Evolutionary conservation across 2,329 filamentous ascomycete species (phyloP).

Genomic region (Knufia fluminis): DNA sequence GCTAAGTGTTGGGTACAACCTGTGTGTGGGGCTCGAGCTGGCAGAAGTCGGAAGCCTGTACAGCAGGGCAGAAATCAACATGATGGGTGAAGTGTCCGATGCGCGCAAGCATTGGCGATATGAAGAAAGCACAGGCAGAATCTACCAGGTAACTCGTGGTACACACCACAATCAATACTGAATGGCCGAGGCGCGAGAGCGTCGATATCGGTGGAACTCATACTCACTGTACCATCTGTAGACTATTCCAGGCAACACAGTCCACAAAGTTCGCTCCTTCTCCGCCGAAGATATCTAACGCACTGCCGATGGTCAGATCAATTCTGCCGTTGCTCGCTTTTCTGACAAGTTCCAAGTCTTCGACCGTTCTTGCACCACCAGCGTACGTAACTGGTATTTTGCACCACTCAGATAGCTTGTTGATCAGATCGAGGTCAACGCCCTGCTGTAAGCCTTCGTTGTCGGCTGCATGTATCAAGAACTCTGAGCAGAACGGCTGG

Average conservation of each 20-base stretch:
- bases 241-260: conserved; percentile 75
- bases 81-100: no score
- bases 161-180: neutral
- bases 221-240: conserved; percentile 23
- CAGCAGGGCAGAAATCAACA: no score
- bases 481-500: conserved; percentile 90
- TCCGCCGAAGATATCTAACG: conserved; percentile 90
- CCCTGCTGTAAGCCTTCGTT: conserved; percentile 89
- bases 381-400: conserved; percentile 88
- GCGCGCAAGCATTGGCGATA: no score
- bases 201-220: neutral
- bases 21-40: no score
- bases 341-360: conserved; percentile 76
- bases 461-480: conserved; percentile 93
- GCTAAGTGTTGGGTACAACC: no score
- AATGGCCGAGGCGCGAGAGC: neutral
- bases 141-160: no score
- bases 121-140: no score
- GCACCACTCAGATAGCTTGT: conserved; percentile 72
- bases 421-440: conserved; percentile 77
- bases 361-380: conserved; percentile 74
- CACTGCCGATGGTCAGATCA: conserved; percentile 92
- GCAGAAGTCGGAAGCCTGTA: neutral
- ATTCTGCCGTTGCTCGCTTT: conserved; percentile 68
- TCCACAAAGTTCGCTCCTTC: conserved; percentile 77